These are phyloP conservation scores for Rugonectria rugulosa DNA, from an alignment of 2,329 filamentous ascomycete genomes.

Conservation along the genomic window DNA sequence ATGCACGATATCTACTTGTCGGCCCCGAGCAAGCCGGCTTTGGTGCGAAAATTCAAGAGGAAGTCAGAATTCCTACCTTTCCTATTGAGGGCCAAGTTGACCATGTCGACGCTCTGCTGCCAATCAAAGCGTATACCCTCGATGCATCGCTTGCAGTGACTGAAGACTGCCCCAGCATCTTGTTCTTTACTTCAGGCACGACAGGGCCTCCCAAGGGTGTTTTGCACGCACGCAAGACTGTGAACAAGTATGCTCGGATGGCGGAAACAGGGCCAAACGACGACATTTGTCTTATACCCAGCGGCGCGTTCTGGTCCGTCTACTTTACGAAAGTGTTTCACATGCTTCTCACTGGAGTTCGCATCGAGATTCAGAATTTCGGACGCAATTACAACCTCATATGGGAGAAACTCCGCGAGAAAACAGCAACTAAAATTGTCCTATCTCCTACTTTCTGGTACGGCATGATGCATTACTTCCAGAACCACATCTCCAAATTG, in stretches of 20 bases:
- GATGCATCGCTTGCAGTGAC: neutral
- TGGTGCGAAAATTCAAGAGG: neutral
- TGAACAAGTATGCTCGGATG: conserved; percentile 19
- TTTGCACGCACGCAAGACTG: conserved; percentile 10
- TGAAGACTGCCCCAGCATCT: neutral
- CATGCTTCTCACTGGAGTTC: conserved; percentile 15
- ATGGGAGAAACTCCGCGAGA: conserved; percentile 16
- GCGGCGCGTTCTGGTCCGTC: conserved; percentile 18
- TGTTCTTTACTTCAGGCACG: conserved; percentile 12
- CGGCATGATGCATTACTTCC: conserved; percentile 19
- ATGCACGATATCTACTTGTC: neutral
- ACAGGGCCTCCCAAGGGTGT: conserved; percentile 16
- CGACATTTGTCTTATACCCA: conserved; percentile 18
- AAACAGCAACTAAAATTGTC: conserved; percentile 10
- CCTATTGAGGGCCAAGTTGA: neutral
- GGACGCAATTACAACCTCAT: conserved; percentile 20
- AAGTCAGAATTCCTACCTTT: neutral
- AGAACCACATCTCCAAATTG: neutral
- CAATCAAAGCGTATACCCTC: neutral
- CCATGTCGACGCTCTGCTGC: neutral
- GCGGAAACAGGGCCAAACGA: conserved; percentile 9
- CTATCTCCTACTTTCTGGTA: conserved; percentile 22
- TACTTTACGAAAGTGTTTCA: conserved; percentile 18
- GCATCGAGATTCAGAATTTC: conserved; percentile 19
- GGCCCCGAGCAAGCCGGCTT: neutral